These are phyloP conservation scores for Parmelia sp. DNA, from an alignment of 495 filamentous ascomycete species.

Conservation along the genomic window DNA sequence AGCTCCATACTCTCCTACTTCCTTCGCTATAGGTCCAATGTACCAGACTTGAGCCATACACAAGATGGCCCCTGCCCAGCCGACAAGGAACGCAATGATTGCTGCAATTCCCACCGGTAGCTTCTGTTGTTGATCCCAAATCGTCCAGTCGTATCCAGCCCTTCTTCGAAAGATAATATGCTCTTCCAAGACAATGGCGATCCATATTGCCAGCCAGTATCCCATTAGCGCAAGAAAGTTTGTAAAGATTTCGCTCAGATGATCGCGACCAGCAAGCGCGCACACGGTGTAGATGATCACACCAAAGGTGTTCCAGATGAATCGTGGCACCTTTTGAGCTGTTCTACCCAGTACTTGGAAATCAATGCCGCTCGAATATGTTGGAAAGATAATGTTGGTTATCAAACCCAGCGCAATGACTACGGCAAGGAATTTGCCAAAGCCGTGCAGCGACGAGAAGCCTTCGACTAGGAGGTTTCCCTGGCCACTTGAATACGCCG, in stretches of 20 bases:
- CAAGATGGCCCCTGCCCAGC: constrained; percentile 62
- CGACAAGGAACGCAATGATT: constrained; percentile 55
- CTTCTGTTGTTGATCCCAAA: constrained; percentile 53
- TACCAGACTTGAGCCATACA: constrained; percentile 71
- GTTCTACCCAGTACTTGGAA: constrained; percentile 59
- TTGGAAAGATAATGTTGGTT: constrained; percentile 62
- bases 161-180: constrained; percentile 53
- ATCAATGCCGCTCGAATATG: constrained; percentile 64
- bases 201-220: constrained; percentile 65
- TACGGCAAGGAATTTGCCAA: constrained; percentile 68
- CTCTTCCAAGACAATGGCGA: constrained; percentile 58
- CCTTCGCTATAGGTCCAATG: constrained; percentile 53
- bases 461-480: constrained; percentile 62
- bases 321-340: constrained; percentile 51
- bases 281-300: constrained; percentile 58
- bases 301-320: constrained; percentile 56
- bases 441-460: constrained; percentile 53
- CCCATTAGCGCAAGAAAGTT: constrained; percentile 72
- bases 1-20: constrained; percentile 51
- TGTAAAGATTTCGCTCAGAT: constrained; percentile 58
- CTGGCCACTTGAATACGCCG: constrained; percentile 49
- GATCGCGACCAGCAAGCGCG: constrained; percentile 55
- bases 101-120: constrained; percentile 60
- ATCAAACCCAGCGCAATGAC: constrained; percentile 66
- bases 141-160: constrained; percentile 51